Conservation (phyloP, 2,329 filamentous ascomycete species). For the Zalaria obscura region DNA sequence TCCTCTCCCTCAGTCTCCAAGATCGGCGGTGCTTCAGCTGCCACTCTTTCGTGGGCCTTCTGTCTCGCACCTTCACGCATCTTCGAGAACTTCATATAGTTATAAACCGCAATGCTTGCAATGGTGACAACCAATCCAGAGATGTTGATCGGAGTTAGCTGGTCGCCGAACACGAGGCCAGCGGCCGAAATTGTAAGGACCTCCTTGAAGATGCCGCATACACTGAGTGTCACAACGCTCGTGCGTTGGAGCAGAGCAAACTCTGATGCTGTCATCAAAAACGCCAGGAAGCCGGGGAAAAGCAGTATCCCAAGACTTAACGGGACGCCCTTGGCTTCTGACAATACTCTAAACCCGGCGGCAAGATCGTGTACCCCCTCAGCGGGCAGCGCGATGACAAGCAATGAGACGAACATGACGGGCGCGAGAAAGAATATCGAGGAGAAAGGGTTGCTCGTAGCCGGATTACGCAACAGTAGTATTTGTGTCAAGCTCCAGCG, state of each 20-base stretch:
- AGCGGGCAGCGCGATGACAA: slow-evolving; percentile 69
- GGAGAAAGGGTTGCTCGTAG: slow-evolving; percentile 90
- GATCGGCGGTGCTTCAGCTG: slow-evolving; percentile 20
- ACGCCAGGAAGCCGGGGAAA: slow-evolving; percentile 82
- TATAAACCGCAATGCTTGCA: slow-evolving; percentile 74
- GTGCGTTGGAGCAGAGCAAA: slow-evolving; percentile 92
- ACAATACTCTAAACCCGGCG: slow-evolving; percentile 50
- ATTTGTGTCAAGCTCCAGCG: slow-evolving; percentile 98
- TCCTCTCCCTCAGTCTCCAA: slow-evolving; percentile 7
- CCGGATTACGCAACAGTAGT: slow-evolving; percentile 79
- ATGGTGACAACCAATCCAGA: slow-evolving; percentile 81
- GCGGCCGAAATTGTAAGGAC: slow-evolving; percentile 90
- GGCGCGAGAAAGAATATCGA: slow-evolving; percentile 97
- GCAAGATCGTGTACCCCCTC: slow-evolving; percentile 62
- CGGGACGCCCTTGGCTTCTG: slow-evolving; percentile 51
- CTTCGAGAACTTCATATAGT: slow-evolving; percentile 82
- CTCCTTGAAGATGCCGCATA: slow-evolving; percentile 98
- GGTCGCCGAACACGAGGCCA: slow-evolving; percentile 76
- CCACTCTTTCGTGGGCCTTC: slow-evolving; percentile 27
- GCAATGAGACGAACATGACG: slow-evolving; percentile 79
- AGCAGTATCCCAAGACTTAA: slow-evolving; percentile 61
- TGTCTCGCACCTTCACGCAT: slow-evolving; percentile 65
- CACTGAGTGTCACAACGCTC: slow-evolving; percentile 87
- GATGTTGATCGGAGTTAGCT: slow-evolving; percentile 74
- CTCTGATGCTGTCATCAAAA: slow-evolving; percentile 92